Percentiles rank a stretch among this genome's conserved stretches.
Conservation (phyloP, 2,329 filamentous ascomycete species). For the Penicillium palitans region DNA sequence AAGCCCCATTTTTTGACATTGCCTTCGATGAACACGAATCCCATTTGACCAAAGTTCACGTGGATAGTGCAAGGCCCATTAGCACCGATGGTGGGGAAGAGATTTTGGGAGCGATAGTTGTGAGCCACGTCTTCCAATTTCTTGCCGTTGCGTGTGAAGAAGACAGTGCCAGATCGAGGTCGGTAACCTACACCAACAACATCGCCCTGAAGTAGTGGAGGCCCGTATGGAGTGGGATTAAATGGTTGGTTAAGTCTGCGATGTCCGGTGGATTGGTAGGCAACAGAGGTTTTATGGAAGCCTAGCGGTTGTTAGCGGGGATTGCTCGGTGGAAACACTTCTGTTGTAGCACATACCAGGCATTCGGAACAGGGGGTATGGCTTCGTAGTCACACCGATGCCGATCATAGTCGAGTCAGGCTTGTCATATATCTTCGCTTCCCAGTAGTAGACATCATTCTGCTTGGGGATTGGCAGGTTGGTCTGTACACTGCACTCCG, state of each 20-base stretch:
- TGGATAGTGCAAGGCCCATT: constrained; percentile 91
- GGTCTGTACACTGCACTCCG: constrained; percentile 94
- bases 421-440: constrained; percentile 97
- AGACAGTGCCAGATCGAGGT: constrained; percentile 88
- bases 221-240: constrained; percentile 73
- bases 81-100: constrained; percentile 95
- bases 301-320: constrained; percentile 52
- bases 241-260: constrained; percentile 95
- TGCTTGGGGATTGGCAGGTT: constrained; percentile 97
- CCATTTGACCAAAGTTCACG: constrained; percentile 96
- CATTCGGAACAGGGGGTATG: constrained; percentile 89
- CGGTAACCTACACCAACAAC: constrained; percentile 95
- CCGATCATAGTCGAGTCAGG: constrained; percentile 83
- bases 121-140: constrained; percentile 93
- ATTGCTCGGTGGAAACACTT: background rate
- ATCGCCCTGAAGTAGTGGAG: constrained; percentile 85
- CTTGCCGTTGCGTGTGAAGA: constrained; percentile 98
- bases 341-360: constrained; percentile 67
- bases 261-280: constrained; percentile 84
- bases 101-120: constrained; percentile 90
- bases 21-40: constrained; percentile 98
- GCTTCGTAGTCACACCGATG: constrained; percentile 94
- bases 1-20: constrained; percentile 99
- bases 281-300: constrained; percentile 88
- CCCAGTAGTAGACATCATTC: constrained; percentile 99